A percentile compares a stretch with the other conserved stretches of the same genome.
Conservation (phyloP, 257 asterid genomes). For the Marsdenia floribunda region DNA sequence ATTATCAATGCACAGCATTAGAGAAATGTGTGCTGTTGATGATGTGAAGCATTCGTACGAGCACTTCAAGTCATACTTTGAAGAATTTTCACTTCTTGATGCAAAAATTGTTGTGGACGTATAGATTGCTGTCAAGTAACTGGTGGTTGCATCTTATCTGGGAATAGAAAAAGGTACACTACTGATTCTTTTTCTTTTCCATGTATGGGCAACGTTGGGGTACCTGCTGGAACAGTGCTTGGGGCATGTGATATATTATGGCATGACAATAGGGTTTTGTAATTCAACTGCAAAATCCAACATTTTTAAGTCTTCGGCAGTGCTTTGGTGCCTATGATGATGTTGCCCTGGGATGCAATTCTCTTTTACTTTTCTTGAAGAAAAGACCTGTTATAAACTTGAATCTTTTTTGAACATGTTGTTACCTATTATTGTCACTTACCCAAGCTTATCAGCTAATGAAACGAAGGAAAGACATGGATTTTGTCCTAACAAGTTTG, state of each 20-base stretch:
- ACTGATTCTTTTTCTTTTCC: background rate
- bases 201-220: background rate
- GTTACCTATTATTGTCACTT: too few relatives aligned
- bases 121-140: slow-evolving; percentile 17
- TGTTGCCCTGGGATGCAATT: too few relatives aligned
- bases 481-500: too few relatives aligned
- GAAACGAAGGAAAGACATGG: too few relatives aligned
- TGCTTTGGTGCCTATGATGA: too few relatives aligned
- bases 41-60: slow-evolving; percentile 75
- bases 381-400: too few relatives aligned
- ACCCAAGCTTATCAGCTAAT: too few relatives aligned
- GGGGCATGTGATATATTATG: background rate
- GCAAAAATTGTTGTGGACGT: slow-evolving; percentile 61
- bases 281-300: background rate
- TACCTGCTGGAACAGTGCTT: background rate
- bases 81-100: slow-evolving; percentile 67
- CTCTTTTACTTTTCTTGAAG: too few relatives aligned
- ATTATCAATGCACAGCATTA: slow-evolving; percentile 91
- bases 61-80: slow-evolving; percentile 79
- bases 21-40: slow-evolving; percentile 95
- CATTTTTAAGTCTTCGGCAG: background rate
- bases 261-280: too few relatives aligned
- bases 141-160: background rate
- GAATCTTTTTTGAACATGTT: too few relatives aligned
- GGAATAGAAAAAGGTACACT: background rate